These are phyloP conservation scores for Adansonia gregorii DNA, from an alignment of 441 rosid species.

Conservation along the genomic window DNA sequence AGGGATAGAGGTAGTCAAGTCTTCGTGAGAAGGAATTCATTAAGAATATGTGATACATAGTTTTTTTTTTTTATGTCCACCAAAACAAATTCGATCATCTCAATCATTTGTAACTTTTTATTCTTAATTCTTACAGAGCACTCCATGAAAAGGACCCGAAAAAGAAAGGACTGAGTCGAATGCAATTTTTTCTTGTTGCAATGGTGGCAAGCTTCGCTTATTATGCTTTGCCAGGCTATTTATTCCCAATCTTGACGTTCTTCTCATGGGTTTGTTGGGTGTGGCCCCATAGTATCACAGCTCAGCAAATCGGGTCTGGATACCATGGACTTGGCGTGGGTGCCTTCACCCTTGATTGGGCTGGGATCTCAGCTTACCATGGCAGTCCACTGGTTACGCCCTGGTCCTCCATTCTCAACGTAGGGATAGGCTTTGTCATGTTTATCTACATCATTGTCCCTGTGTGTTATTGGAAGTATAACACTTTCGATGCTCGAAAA, in stretches of 20 bases:
- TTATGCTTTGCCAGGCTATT: slow-evolving; percentile 82
- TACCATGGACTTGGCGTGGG: slow-evolving; percentile 94
- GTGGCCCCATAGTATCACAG: slow-evolving; percentile 82
- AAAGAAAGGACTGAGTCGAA: slow-evolving; percentile 60
- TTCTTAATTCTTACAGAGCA: slow-evolving; percentile 55
- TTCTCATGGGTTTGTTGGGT: slow-evolving; percentile 99
- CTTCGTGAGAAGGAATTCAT: background rate
- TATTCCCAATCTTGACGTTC: slow-evolving; percentile 84
- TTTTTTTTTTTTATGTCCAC: background rate
- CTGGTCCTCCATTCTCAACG: slow-evolving; percentile 85
- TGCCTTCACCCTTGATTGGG: slow-evolving; percentile 95
- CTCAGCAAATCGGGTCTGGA: slow-evolving; percentile 93
- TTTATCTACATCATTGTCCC: slow-evolving; percentile 90
- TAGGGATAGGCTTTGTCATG: slow-evolving; percentile 88
- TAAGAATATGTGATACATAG: background rate
- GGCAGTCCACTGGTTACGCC: slow-evolving; percentile 95
- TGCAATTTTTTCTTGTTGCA: slow-evolving; percentile 74
- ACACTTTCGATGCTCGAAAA: slow-evolving; percentile 78
- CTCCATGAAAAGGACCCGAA: slow-evolving; percentile 79
- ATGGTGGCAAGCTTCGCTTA: slow-evolving; percentile 72
- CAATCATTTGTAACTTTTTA: background rate
- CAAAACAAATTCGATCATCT: background rate
- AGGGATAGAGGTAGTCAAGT: background rate
- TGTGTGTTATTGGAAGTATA: slow-evolving; percentile 84
- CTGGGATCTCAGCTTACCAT: slow-evolving; percentile 94